A percentile compares a stretch with the other conserved stretches of the same genome.
These are phyloP conservation scores for Plasmopara halstedii DNA, from an alignment of 352 stramenopile species.

Conservation along the genomic window DNA sequence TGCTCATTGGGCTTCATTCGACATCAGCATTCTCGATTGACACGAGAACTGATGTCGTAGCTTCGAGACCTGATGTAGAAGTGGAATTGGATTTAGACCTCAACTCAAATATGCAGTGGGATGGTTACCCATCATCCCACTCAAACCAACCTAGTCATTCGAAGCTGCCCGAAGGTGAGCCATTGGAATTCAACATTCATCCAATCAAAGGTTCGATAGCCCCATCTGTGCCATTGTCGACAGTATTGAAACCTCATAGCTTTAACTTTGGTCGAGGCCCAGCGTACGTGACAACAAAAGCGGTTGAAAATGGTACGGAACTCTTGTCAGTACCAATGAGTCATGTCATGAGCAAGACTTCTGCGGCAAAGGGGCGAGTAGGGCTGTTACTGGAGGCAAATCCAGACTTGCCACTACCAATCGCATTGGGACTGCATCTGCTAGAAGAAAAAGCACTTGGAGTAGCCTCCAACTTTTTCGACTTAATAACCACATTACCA, in stretches of 20 bases:
- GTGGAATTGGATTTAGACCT: conserved; percentile 29
- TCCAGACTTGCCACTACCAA: conserved; percentile 32
- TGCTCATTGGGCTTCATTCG: conserved; percentile 1
- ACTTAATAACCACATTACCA: conserved; percentile 25
- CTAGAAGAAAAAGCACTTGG: conserved; percentile 38
- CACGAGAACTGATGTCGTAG: conserved; percentile 5
- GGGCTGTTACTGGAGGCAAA: conserved; percentile 33
- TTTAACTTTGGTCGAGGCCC: conserved; percentile 43
- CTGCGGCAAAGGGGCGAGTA: conserved; percentile 25
- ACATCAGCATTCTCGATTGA: conserved; percentile 13
- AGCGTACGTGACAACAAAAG: conserved; percentile 17
- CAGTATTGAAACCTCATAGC: conserved; percentile 18
- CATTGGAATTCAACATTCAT: conserved; percentile 9
- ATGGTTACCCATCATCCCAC: conserved; percentile 5
- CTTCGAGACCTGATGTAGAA: conserved; percentile 16
- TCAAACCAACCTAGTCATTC: conserved; percentile 13
- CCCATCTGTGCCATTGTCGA: conserved; percentile 1
- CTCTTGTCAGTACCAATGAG: conserved; percentile 27
- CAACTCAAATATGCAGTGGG: conserved; percentile 18
- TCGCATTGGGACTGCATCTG: conserved; percentile 35
- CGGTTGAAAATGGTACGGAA: conserved; percentile 8
- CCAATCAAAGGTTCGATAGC: conserved; percentile 4
- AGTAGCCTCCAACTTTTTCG: conserved; percentile 30
- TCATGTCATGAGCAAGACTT: conserved; percentile 33
- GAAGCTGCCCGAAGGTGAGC: conserved; percentile 7